These are phyloP conservation scores for Viola pubescens DNA, from an alignment of 441 rosid species.

Conservation along the genomic window DNA sequence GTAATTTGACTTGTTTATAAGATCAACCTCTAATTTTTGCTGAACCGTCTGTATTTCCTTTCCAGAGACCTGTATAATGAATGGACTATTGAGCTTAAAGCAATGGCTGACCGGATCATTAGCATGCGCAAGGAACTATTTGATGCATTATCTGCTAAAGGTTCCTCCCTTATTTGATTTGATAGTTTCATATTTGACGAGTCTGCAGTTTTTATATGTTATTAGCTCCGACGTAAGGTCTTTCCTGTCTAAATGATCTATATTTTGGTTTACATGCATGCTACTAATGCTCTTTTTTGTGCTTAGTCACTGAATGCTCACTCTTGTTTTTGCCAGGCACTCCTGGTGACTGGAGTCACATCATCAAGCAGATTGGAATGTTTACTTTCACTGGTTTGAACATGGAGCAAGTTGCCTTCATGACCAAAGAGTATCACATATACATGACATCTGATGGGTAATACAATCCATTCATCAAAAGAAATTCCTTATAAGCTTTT, in stretches of 20 bases:
- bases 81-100: conserved; percentile 78
- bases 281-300: background rate
- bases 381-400: conserved; percentile 78
- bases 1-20: background rate
- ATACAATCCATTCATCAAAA: background rate
- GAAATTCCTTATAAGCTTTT: background rate
- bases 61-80: conserved; percentile 51
- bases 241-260: background rate
- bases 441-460: conserved; percentile 94
- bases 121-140: conserved; percentile 70
- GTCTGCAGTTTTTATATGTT: conserved; percentile 4
- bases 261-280: background rate
- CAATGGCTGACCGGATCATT: conserved; percentile 81
- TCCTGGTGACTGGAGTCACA: conserved; percentile 89
- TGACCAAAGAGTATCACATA: conserved; percentile 71
- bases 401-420: conserved; percentile 57
- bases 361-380: conserved; percentile 81
- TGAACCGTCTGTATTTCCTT: background rate
- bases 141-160: conserved; percentile 48
- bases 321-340: conserved; percentile 39
- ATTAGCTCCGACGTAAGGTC: background rate
- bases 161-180: conserved; percentile 20
- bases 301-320: background rate
- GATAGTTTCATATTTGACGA: conserved; percentile 21
- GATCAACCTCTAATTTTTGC: background rate